Base-by-base conservation (phyloP, 495 filamentous ascomycete species). In the Penicillium coprophilum region DNA sequence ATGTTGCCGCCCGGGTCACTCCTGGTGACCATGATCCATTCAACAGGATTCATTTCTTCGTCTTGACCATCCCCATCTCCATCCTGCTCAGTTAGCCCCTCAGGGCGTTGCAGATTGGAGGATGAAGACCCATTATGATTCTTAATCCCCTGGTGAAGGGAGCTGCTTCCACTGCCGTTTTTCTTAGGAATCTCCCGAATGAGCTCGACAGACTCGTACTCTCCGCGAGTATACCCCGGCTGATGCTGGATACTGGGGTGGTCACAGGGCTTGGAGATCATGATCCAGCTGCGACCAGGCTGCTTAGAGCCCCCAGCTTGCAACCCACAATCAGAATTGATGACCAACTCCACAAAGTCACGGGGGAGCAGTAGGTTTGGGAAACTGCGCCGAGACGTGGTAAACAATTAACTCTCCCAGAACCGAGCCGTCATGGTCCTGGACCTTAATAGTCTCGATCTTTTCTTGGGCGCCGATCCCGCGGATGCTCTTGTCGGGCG, bases 1-100 rank as follows among this genome's bases (percentile, higher is more conserved):
- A 97, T 92, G 51, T 83, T 94, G 31, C 93, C 94, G 21, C 94
- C 93, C 0, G 93, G 93, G 61, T 97, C 91, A 68, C 87, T 92
- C n/a, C 93, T 78, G 2, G 93, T 96, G 21, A 97, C 84, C 94
- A 97, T 96, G 34, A 96, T 85, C 93, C 93, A 97, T 70, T 97
- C 93, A 13, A 97, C 84, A 0, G 88, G 87, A 52, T 85, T 87
- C 31, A 71, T 65, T 46, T 83, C 82, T 27, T 79, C 68, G 9
- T 82, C 78, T 28, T 80, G 80, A 3, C 77, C 72, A 6, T 77
- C 72, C 19, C 71, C 73, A 11, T 55, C 60, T 1, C 52, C 57
- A 19, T 61, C 47, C 56, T 81, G 74, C 40, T 74, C 71, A 5
- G 77, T 12, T 27, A 23, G 11, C 30, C 9, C 28, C 48, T 28